Evolutionary conservation across 1,284 basidiomycete species (phyloP), one percentile per base, ranked within the genome.

Genomic region (Cutaneotrichosporon sp.): DNA sequence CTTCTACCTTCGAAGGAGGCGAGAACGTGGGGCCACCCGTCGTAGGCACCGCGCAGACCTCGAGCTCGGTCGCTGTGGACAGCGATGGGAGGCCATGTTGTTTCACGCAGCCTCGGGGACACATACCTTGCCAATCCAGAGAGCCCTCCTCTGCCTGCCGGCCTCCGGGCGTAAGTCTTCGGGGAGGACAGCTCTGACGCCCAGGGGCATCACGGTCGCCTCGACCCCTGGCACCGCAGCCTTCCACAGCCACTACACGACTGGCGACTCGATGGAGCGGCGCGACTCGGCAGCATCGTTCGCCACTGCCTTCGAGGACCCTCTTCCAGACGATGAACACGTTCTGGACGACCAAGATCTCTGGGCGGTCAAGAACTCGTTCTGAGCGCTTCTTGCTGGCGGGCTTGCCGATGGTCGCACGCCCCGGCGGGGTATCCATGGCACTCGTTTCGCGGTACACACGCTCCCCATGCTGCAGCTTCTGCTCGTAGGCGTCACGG

Each of bases 111-210:
- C 5, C 42, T 71, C 3, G 63, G 67, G 20, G 27, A 52, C 2
- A 49, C 52, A 10, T 66, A 68, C n/a, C 60, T 72, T 24, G 16
- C 27, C 1, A 59, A 68, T n/a, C 24, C 47, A 0, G 47, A 67
- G 3, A 69, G 68, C 20, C 54, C 45, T 72, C 4, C 61, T 70
- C 2, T 71, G 69, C 20, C 4, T 70, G 1, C n/a, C 69, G 0
- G 71, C 60, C 11, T 63, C 63, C 18, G 63, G 29, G 7, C 29
- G 69, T 70, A 56, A 62, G 67, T 63, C 1, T 20, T 9, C 29
- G 31, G n/a, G 42, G 33, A 9, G 5, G 14, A 27, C 20, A 4
- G 1, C 18, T 18, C 47, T 51, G 49, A 43, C 24, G 9, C 7
- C 7, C 46, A 72, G 68, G 42, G 3, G 67, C n/a, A n/a, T n/a